Conservation (phyloP, 768 basidiomycete genomes). For the Pisolithus microcarpus region DNA sequence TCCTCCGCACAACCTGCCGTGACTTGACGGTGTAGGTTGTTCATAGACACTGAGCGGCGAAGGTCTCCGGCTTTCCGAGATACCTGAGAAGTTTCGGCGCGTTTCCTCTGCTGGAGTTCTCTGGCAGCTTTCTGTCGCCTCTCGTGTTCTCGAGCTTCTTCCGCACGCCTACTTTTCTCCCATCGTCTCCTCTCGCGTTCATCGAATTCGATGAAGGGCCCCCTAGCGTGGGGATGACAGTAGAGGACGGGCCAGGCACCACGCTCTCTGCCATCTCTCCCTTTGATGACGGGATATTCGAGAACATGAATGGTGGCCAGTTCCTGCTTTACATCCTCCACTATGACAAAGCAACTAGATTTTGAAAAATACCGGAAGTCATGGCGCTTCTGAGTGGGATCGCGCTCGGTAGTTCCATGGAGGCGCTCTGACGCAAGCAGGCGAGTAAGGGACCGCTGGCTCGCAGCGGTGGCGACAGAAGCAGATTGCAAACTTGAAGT, state of each 20-base stretch:
- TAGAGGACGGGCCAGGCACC: slow-evolving; percentile 80
- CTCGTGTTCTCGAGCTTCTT: slow-evolving; percentile 32
- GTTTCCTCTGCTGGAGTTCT: slow-evolving; percentile 23
- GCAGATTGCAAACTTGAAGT: slow-evolving; percentile 25
- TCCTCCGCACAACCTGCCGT: slow-evolving; percentile 35
- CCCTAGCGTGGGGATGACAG: slow-evolving; percentile 65
- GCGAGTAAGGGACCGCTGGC: slow-evolving; percentile 46
- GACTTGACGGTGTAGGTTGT: slow-evolving; percentile 57
- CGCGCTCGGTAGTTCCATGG: slow-evolving; percentile 83
- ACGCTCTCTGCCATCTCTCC: slow-evolving; percentile 44
- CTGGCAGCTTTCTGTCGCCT: slow-evolving; percentile 19
- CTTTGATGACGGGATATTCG: slow-evolving; percentile 62
- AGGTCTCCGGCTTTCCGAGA: slow-evolving; percentile 44
- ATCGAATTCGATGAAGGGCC: slow-evolving; percentile 71
- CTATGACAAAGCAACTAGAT: slow-evolving; percentile 69
- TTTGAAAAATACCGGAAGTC: slow-evolving; percentile 84
- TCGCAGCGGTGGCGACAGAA: slow-evolving; percentile 23
- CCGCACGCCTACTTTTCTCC: slow-evolving; percentile 45
- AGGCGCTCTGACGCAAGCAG: slow-evolving; percentile 76
- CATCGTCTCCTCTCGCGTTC: slow-evolving; percentile 63
- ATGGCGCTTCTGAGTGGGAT: slow-evolving; percentile 79
- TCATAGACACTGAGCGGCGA: slow-evolving; percentile 69
- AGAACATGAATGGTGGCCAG: slow-evolving; percentile 78
- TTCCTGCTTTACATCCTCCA: slow-evolving; percentile 85
- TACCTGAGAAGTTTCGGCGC: slow-evolving; percentile 20